Conservation (phyloP, 148 eudicot genomes). For the Beta vulgaris region DNA sequence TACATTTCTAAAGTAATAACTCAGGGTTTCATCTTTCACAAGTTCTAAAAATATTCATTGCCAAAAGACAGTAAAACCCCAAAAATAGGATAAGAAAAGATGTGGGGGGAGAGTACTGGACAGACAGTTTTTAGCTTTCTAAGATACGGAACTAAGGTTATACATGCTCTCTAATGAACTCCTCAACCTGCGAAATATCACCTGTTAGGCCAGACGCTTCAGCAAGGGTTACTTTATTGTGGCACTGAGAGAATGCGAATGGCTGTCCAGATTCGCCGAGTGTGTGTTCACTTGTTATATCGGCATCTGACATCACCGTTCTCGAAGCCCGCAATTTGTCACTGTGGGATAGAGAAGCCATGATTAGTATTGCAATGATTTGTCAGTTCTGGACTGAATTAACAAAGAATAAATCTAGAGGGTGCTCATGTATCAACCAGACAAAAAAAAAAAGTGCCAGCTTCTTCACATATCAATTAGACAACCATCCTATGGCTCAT, state of each 20-base stretch:
- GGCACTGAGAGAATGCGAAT: constrained; percentile 76
- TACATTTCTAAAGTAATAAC: background rate
- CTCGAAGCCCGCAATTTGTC: constrained; percentile 84
- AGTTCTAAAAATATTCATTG: constrained; percentile 8
- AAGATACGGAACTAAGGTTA: constrained; percentile 34
- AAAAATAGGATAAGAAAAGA: background rate
- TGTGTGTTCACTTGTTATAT: constrained; percentile 63
- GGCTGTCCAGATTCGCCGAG: constrained; percentile 71
- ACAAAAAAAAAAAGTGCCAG: background rate
- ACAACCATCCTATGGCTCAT: too few species aligned
- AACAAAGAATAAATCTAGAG: background rate
- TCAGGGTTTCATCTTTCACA: constrained; percentile 3
- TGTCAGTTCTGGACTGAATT: background rate
- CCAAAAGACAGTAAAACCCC: background rate
- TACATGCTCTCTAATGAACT: constrained; percentile 63
- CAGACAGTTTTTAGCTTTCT: background rate
- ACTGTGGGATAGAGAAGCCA: constrained; percentile 31
- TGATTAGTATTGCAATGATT: background rate
- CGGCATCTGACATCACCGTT: constrained; percentile 75
- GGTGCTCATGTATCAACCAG: background rate
- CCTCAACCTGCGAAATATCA: constrained; percentile 67
- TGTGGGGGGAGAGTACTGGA: background rate
- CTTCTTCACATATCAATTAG: too few species aligned
- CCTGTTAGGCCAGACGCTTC: constrained; percentile 76
- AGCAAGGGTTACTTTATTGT: constrained; percentile 64